Evolutionary conservation across 495 filamentous ascomycete species (phyloP).

Genomic region (Thermochaetoides thermophila): DNA sequence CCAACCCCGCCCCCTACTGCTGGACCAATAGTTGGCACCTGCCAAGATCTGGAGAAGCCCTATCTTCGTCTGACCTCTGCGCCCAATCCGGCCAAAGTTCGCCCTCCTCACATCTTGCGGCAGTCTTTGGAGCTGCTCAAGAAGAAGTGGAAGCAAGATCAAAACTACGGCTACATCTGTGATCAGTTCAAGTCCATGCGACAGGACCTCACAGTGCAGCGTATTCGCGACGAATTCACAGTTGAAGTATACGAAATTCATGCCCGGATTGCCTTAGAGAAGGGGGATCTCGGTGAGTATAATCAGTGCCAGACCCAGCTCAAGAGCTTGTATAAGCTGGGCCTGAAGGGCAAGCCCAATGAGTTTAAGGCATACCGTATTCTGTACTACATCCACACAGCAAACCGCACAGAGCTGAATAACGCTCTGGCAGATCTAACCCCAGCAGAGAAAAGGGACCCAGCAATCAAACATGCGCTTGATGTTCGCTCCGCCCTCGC

Average conservation of each 20-base stretch:
- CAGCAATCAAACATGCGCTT: conserved; percentile 78
- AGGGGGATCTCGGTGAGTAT: conserved; percentile 99
- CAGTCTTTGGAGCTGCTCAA: conserved; percentile 79
- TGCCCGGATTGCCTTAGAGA: conserved; percentile 93
- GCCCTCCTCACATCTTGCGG: conserved; percentile 65
- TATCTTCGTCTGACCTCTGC: conserved; percentile 88
- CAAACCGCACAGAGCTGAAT: conserved; percentile 96
- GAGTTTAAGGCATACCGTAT: conserved; percentile 99
- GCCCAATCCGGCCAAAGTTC: conserved; percentile 73
- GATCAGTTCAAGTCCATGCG: conserved; percentile 98
- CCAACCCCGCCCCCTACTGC: conserved; percentile 43
- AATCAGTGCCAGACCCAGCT: conserved; percentile 99
- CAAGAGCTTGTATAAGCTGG: conserved; percentile 71
- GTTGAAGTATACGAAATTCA: conserved; percentile 95
- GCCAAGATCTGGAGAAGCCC: conserved; percentile 74
- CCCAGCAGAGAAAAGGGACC: conserved; percentile 75
- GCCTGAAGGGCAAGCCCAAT: conserved; percentile 74
- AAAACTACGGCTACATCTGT: conserved; percentile 94
- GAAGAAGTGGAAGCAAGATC: conserved; percentile 85
- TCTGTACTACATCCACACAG: conserved; percentile 98
- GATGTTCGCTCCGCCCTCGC: conserved; percentile 83
- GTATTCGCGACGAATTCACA: conserved; percentile 89
- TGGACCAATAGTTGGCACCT: conserved; percentile 78
- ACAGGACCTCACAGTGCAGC: conserved; percentile 96
- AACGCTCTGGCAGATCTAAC: conserved; percentile 96